These are phyloP conservation scores for Dalbergia oliveri DNA, from an alignment of 306 rosid species.

Conservation along the genomic window DNA sequence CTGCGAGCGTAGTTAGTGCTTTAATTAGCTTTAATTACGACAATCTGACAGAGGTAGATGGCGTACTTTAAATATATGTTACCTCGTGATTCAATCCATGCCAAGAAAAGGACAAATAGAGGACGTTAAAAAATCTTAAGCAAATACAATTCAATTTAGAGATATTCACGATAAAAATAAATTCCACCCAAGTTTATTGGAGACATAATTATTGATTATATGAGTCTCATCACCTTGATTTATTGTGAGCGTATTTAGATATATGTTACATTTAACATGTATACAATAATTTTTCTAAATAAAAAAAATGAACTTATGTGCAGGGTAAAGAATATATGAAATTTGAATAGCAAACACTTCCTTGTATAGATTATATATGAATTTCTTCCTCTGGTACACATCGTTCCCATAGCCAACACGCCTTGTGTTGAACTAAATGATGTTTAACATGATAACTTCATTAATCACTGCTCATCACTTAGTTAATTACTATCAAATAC, in stretches of 20 bases:
- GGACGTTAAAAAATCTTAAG: too few relatives aligned
- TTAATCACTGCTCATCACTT: constrained; percentile 19
- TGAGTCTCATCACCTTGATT: too few relatives aligned
- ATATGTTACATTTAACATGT: too few relatives aligned
- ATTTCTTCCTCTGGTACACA: constrained; percentile 8
- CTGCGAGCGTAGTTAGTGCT: background rate
- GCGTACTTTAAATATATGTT: background rate
- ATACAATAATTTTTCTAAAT: too few relatives aligned
- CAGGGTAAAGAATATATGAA: too few relatives aligned
- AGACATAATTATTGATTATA: too few relatives aligned
- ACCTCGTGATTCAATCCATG: constrained; percentile 12
- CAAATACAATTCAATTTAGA: too few relatives aligned
- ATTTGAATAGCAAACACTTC: constrained; percentile 20
- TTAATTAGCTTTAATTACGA: background rate
- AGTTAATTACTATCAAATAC: background rate
- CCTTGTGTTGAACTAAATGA: constrained; percentile 16
- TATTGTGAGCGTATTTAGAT: too few relatives aligned
- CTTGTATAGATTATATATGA: constrained; percentile 17
- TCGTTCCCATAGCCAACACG: constrained; percentile 34
- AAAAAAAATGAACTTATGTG: background rate
- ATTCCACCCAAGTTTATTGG: too few relatives aligned
- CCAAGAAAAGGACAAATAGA: constrained; percentile 40
- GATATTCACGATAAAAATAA: too few relatives aligned
- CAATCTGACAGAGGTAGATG: constrained; percentile 48
- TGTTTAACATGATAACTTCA: constrained; percentile 1